phyloP scores from a whole-genome alignment of 495 filamentous ascomycete genomes.

The Copromyces sp. region DNA sequence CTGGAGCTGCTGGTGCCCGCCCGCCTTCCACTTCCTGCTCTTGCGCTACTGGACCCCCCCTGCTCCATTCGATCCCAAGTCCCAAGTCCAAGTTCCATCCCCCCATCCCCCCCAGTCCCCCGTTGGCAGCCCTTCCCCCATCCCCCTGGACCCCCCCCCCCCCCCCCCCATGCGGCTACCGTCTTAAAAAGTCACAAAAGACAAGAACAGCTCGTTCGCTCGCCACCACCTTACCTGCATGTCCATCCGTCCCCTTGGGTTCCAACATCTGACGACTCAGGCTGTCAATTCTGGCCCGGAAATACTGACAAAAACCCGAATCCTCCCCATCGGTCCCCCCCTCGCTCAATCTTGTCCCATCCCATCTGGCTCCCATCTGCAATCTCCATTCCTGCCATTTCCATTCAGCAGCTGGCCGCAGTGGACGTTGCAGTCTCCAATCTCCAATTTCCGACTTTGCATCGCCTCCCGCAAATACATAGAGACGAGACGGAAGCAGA shows the following conservation, averaged over 20 bases:
- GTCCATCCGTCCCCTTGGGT: not conserved
- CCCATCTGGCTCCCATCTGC: not conserved
- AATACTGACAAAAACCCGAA: not conserved
- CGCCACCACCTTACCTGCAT: conserved; percentile 2
- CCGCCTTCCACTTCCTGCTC: not conserved
- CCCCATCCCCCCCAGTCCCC: not conserved
- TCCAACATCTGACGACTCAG: not conserved
- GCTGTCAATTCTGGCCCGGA: not conserved
- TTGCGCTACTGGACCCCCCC: not conserved
- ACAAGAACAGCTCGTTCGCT: conserved; percentile 1
- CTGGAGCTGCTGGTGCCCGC: not conserved
- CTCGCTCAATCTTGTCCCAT: not conserved
- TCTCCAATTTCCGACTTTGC: not conserved
- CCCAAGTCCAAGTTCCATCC: not conserved
- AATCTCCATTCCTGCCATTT: not conserved
- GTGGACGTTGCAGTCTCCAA: not conserved
- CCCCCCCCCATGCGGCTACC: conserved; percentile 1
- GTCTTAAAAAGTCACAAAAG: conserved; percentile 5
- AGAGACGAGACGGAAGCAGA: not conserved
- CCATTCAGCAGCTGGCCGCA: not conserved
- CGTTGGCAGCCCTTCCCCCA: not conserved
- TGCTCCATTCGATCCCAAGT: not conserved
- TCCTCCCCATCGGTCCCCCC: not conserved
- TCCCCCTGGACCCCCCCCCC: not conserved
- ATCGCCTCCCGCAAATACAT: not conserved